phyloP scores from a whole-genome alignment of 2,329 filamentous ascomycete genomes.

The Ophiocordyceps polyrhachis-furcata region DNA sequence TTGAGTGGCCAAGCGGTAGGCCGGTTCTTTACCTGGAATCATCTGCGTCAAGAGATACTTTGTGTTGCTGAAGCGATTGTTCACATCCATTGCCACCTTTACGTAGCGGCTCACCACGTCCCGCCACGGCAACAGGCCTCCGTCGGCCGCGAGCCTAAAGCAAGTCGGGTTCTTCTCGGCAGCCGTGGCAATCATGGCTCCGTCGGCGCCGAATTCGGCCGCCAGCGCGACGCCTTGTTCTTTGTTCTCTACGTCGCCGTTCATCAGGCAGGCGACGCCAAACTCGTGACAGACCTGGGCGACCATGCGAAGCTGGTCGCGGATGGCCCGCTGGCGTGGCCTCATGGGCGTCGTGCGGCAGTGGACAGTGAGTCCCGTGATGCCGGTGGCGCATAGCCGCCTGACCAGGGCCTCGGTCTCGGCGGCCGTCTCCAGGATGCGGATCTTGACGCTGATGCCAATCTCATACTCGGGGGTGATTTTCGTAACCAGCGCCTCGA shows the following conservation, averaged over 20 bases:
- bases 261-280: slow-evolving; percentile 87
- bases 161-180: slow-evolving; percentile 84
- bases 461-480: slow-evolving; percentile 66
- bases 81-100: slow-evolving; percentile 49
- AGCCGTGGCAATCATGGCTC: slow-evolving; percentile 90
- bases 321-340: slow-evolving; percentile 69
- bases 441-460: slow-evolving; percentile 93
- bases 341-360: slow-evolving; percentile 95
- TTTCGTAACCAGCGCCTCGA: slow-evolving; percentile 63
- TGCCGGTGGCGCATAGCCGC: slow-evolving; percentile 67
- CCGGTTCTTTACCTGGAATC: slow-evolving; percentile 58
- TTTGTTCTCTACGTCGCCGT: slow-evolving; percentile 69
- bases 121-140: slow-evolving; percentile 54
- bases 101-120: slow-evolving; percentile 65
- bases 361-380: slow-evolving; percentile 82
- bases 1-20: slow-evolving; percentile 40
- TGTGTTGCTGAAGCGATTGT: slow-evolving; percentile 82
- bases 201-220: slow-evolving; percentile 67
- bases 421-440: slow-evolving; percentile 59
- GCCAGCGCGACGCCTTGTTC: slow-evolving; percentile 56
- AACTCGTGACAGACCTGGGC: slow-evolving; percentile 60
- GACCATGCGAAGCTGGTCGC: slow-evolving; percentile 73
- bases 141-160: slow-evolving; percentile 52
- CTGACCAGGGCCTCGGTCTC: slow-evolving; percentile 63
- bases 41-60: slow-evolving; percentile 80